Evolutionary conservation across 441 rosid genomes (phyloP).

Genomic region (Pelargonium citronellum): DNA sequence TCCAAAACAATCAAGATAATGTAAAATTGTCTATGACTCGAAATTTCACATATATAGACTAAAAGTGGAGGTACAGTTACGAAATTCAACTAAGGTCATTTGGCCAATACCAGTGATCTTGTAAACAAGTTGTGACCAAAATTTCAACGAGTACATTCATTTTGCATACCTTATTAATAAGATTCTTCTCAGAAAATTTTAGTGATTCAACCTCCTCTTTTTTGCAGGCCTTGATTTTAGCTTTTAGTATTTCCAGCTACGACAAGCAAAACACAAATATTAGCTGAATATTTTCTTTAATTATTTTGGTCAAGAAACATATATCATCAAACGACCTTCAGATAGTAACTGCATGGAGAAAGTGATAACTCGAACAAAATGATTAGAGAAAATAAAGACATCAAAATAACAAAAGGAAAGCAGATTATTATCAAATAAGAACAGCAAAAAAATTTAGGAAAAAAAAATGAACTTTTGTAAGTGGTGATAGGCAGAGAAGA

Average conservation of each 20-base stretch:
- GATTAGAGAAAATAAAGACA: neutral
- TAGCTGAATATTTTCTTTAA: slow-evolving; percentile 17
- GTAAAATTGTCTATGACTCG: neutral
- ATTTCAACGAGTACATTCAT: neutral
- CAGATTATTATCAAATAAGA: neutral
- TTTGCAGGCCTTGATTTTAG: slow-evolving; percentile 53
- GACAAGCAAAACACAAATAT: slow-evolving; percentile 19
- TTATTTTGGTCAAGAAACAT: slow-evolving; percentile 15
- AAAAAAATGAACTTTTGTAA: neutral
- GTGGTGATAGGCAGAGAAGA: neutral
- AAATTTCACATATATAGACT: neutral
- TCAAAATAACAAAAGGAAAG: neutral
- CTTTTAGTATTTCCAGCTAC: slow-evolving; percentile 68
- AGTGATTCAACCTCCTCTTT: slow-evolving; percentile 69
- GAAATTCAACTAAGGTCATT: neutral
- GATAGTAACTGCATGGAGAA: slow-evolving; percentile 4
- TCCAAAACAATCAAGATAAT: slow-evolving; percentile 3
- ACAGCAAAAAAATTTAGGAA: neutral
- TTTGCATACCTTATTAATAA: slow-evolving; percentile 66
- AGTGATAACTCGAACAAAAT: neutral
- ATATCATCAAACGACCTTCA: slow-evolving; percentile 10
- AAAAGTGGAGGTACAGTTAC: neutral
- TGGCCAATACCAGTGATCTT: neutral
- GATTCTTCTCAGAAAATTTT: slow-evolving; percentile 66
- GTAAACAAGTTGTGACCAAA: slow-evolving; percentile 2